Evolutionary conservation across 140 eudicot species (phyloP), one percentile per base, ranked within the genome.

Genomic region (Cichorium intybus): DNA sequence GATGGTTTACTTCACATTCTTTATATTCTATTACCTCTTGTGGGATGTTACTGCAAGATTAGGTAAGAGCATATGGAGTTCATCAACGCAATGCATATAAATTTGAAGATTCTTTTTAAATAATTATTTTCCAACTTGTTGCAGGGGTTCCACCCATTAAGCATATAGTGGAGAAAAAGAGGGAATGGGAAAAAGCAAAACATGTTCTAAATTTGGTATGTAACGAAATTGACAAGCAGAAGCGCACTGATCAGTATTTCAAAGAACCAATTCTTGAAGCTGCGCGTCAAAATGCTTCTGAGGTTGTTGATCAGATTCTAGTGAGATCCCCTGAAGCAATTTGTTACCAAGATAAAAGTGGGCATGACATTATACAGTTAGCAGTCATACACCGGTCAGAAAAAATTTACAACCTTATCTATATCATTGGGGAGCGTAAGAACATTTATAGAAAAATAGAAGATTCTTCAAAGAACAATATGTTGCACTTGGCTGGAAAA

Each of bases 301-400:
- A 65, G 48, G 55, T 74, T 74, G 73, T 74, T 28, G 79, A 65
- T 11, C 67, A 47, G 56, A 74, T 74, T 33, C 24, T 74, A 24
- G 41, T 10, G 7, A 34, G 58, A 56, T 57, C 71, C 33, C 69
- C 69, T 20, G 45, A 56, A 45, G 68, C 66, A 47, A 21, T 56
- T 24, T 49, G 10, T 2, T 26, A 24, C 47, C 12, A 4, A 14
- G 56, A 65, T 65, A 12, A 34, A 31, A 56, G 11, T 9, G 72
- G 68, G 9, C 46, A 74, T 57, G 48, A 57, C 23, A 47, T 73
- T n/a, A 31, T 55, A 24, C 67, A 65, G 3, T 23, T 65, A 18
- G 73, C 73, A 11, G 34, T 73, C 2, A 31, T 64, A 47, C 10
- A 65, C 4, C 73, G 73, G 2, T 73, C 68, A 0, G 62, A 65